phyloP scores from a whole-genome alignment of 164 flowering plant species.

The Piper longum region DNA sequence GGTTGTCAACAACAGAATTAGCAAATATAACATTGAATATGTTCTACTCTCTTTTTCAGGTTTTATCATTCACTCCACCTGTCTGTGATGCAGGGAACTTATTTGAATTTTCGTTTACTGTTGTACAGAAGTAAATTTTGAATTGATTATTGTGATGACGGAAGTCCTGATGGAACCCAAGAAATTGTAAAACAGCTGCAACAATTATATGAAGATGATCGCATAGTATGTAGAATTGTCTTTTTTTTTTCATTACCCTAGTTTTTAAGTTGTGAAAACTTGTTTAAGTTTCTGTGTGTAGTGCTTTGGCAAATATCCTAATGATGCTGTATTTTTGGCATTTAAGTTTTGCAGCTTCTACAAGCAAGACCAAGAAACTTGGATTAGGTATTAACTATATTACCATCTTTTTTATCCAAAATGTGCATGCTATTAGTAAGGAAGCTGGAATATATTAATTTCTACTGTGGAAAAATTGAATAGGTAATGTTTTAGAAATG shows the following conservation, averaged over 20 bases:
- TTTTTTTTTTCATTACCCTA: not conserved
- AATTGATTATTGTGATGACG: slow-evolving; percentile 64
- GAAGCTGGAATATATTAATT: too few species aligned
- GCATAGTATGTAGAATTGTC: slow-evolving; percentile 41
- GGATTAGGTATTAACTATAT: slow-evolving; percentile 49
- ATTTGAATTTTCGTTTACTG: not conserved
- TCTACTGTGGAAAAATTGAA: too few species aligned
- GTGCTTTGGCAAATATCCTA: not conserved
- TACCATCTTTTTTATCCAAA: too few species aligned
- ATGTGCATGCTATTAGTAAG: too few species aligned
- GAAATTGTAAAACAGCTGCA: slow-evolving; percentile 76
- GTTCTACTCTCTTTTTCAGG: not conserved
- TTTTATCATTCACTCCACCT: not conserved
- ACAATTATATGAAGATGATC: slow-evolving; percentile 79
- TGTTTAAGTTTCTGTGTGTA: not conserved
- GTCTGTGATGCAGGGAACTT: not conserved
- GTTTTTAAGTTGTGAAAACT: not conserved
- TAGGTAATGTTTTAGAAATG: too few species aligned
- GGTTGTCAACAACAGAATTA: too few species aligned
- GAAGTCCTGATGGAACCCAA: slow-evolving; percentile 78
- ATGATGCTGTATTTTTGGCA: not conserved
- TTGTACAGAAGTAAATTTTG: slow-evolving; percentile 51
- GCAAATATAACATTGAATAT: not conserved
- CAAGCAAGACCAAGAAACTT: slow-evolving; percentile 86
- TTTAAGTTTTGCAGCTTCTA: slow-evolving; percentile 43